phyloP scores from a whole-genome alignment of 1,284 basidiomycete genomes.

The Cutaneotrichosporon arboriforme region DNA sequence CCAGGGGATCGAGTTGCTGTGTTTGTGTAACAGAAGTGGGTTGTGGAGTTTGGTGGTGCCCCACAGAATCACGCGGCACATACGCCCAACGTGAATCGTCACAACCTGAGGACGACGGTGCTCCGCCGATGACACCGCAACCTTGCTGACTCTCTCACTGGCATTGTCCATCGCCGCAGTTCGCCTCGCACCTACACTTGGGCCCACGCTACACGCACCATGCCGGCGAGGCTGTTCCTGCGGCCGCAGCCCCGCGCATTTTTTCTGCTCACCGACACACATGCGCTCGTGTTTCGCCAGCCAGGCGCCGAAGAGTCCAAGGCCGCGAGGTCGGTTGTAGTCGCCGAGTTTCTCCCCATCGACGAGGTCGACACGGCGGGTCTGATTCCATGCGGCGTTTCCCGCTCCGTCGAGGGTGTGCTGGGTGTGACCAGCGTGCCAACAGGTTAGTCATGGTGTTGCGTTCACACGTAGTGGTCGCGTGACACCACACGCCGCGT shows the following conservation, averaged over 20 bases:
- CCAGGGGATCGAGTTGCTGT: too few species aligned
- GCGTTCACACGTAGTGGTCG: not conserved
- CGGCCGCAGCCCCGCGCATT: conserved; percentile 43
- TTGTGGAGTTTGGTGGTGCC: too few species aligned
- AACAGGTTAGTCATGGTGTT: conserved; percentile 36
- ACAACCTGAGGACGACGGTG: not conserved
- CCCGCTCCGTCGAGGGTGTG: conserved; percentile 68
- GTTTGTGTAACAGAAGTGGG: not conserved
- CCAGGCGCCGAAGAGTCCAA: conserved; percentile 35
- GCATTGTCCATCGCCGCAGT: not conserved
- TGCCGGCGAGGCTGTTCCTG: conserved; percentile 44
- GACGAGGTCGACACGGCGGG: conserved; percentile 63
- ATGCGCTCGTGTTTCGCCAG: conserved; percentile 46
- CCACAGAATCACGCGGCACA: not conserved
- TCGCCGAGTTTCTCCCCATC: conserved; percentile 75
- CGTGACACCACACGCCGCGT: not conserved
- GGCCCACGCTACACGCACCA: conserved; percentile 7
- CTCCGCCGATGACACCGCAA: not conserved
- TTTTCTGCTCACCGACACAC: conserved; percentile 40
- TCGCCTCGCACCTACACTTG: not conserved
- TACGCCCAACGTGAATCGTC: too few species aligned
- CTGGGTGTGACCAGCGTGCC: conserved; percentile 57
- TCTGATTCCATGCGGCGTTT: conserved; percentile 58
- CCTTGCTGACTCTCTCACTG: not conserved
- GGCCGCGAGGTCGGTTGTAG: conserved; percentile 42